Percentiles rank a stretch among this genome's conserved stretches.
Evolutionary conservation across 2,329 filamentous ascomycete genomes (phyloP).

Genomic region (Drechslerella coelobrocha): DNA sequence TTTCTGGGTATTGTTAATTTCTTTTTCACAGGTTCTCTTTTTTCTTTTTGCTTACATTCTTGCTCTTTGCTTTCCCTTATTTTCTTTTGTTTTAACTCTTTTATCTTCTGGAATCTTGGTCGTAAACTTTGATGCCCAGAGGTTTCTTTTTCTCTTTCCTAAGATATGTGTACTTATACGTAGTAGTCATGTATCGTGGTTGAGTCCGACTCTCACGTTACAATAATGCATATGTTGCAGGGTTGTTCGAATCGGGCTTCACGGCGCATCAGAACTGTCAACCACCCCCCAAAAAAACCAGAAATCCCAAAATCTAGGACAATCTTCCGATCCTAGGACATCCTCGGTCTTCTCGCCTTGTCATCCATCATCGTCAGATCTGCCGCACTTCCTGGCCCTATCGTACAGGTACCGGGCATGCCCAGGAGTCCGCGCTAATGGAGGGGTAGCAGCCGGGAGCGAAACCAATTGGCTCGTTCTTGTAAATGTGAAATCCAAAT

Average conservation of each 20-base stretch:
- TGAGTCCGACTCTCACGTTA: conserved; percentile 22
- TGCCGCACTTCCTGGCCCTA: background rate
- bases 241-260: conserved; percentile 14
- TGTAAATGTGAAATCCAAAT: conserved; percentile 11
- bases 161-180: background rate
- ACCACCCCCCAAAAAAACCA: conserved; percentile 7
- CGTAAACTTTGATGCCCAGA: background rate
- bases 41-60: background rate
- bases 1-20: too few species aligned
- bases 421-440: conserved; percentile 21
- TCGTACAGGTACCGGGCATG: conserved; percentile 28
- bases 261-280: conserved; percentile 18
- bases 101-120: background rate
- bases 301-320: conserved; percentile 45
- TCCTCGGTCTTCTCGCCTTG: conserved; percentile 23
- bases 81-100: background rate
- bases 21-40: too few species aligned
- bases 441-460: conserved; percentile 19
- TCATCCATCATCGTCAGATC: conserved; percentile 23
- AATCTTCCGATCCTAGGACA: conserved; percentile 26
- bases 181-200: conserved; percentile 4
- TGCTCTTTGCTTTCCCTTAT: background rate
- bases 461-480: conserved; percentile 42
- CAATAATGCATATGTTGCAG: conserved; percentile 8
- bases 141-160: background rate